Base-by-base conservation (phyloP, 2,329 filamentous ascomycete species). In the Dactylonectria macrodidyma region DNA sequence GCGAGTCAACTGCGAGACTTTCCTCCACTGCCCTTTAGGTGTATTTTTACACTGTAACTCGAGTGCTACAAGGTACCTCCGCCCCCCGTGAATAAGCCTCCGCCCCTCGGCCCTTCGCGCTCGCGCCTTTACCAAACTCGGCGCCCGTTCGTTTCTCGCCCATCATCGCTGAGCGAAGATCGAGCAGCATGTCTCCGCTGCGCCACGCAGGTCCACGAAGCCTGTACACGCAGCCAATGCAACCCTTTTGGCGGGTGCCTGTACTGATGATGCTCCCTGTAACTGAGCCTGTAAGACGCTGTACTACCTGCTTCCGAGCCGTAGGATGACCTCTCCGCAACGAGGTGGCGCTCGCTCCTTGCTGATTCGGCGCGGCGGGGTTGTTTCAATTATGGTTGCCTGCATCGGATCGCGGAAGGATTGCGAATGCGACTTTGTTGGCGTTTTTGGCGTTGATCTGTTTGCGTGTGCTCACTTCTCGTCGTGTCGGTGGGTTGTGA, bases 351-450 rank as follows among this genome's bases (percentile, higher is more conserved):
- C 30, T 48, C 26, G 22, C 54, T 66, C 66, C 58, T 54, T 65
- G 38, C 11, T 52, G 36, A 34, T 38, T 58, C 59, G 68, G 62
- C 51, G 54, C 14, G 47, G 48, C 19, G 7, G 41, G 41, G 34
- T 50, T 58, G 41, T 24, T 33, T 54, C 59, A 54, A 46, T 51
- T 24, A 41, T 52, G 59, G 44, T 54, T 54, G 65, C 22, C 51
- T 33, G 24, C 48, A 56, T 48, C 3, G 55, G 19, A 41, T 64
- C 12, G 52, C n/a, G 38, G 19, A 7, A 4, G 26, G 50, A 63
- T 68, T 72, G 70, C 72, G 67, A 72, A 60, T 74, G 68, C 62
- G 70, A 70, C 52, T 22, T 24, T n/a, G 2, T 2, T 19, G n/a
- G 52, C 51, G 19, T 19, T 9, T 9, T 10, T 34, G 30, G 26